Base-by-base conservation (phyloP, 108 stramenopile genomes). In the Nannochloropsis gaditana region DNA sequence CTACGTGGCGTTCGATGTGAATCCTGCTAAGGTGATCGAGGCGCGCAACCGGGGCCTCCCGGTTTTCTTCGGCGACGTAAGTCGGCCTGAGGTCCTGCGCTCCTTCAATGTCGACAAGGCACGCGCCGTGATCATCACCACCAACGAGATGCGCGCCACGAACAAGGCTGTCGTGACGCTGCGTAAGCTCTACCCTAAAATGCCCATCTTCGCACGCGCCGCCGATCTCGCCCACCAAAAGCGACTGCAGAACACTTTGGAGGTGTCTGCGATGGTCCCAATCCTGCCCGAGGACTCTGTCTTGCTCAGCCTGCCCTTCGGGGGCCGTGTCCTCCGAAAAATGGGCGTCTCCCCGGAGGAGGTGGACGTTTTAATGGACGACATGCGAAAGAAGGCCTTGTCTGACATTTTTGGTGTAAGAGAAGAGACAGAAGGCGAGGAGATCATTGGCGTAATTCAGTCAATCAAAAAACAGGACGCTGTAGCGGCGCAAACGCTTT, bases 31-130 rank as follows among this genome's bases (percentile, higher is more conserved):
- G 90, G 96, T 96, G 11, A 96, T 95, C 44, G 90, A 95, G 80
- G 97, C 96, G 43, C 92, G 97, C 83, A 95, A 96, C 88, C 92
- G 88, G 85, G 96, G 96, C 42, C 93, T 96, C 79, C 96, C 96
- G 9, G 95, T 97, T 15, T 96, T 97, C 86, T 97, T 94, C 85
- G 97, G 97, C 44, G 97, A 97, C 90, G 93, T 96, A 85, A 93
- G 93, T 43, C 91, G 97, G 47, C 94, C 95, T 82, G 97, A 97
- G 87, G 90, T 91, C 41, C 93, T 95, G 42, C 94, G 95, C 80
- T 94, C 95, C 9, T 97, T 97, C 93, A 94, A 95, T 81, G 92
- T 96, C 19, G 97, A 94, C 31, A 95, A 95, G 84, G 96, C 97
- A n/a, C 94, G 94, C 90, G 92, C 93, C 9, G 94, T 96, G 44